Evolutionary conservation across 2,329 filamentous ascomycete genomes (phyloP).

Genomic region (Calonectria pauciramosa): DNA sequence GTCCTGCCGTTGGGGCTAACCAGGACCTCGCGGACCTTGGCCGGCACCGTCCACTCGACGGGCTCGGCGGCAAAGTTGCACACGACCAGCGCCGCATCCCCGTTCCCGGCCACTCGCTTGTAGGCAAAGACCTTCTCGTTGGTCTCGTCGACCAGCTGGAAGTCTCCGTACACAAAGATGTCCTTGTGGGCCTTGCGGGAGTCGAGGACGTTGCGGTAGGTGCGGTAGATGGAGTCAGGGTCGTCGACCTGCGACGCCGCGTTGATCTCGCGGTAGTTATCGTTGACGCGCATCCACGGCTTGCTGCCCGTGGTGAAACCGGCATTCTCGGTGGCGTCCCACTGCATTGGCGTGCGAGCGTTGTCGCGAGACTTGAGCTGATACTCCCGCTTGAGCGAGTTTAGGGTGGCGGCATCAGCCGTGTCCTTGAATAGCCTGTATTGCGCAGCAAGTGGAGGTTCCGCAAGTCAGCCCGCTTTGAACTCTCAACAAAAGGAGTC

Average conservation of each 20-base stretch:
- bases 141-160: slow-evolving; percentile 53
- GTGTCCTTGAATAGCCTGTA: slow-evolving; percentile 54
- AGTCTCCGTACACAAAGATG: slow-evolving; percentile 76
- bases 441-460: background rate
- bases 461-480: background rate
- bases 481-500: background rate
- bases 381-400: slow-evolving; percentile 59
- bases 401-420: slow-evolving; percentile 54
- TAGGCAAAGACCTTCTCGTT: slow-evolving; percentile 56
- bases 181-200: slow-evolving; percentile 73
- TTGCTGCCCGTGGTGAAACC: slow-evolving; percentile 72
- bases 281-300: slow-evolving; percentile 81
- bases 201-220: slow-evolving; percentile 72
- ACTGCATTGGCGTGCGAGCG: slow-evolving; percentile 79
- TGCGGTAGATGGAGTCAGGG: slow-evolving; percentile 67
- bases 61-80: slow-evolving; percentile 55
- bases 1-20: slow-evolving; percentile 50
- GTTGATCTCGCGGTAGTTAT: slow-evolving; percentile 74
- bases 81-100: slow-evolving; percentile 51
- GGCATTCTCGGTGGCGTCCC: slow-evolving; percentile 70
- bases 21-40: slow-evolving; percentile 50
- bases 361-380: slow-evolving; percentile 76
- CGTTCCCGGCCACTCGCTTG: slow-evolving; percentile 48
- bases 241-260: slow-evolving; percentile 66
- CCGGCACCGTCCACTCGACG: slow-evolving; percentile 49